phyloP scores from a whole-genome alignment of 2,329 filamentous ascomycete species.

The Alternaria gansuensis region DNA sequence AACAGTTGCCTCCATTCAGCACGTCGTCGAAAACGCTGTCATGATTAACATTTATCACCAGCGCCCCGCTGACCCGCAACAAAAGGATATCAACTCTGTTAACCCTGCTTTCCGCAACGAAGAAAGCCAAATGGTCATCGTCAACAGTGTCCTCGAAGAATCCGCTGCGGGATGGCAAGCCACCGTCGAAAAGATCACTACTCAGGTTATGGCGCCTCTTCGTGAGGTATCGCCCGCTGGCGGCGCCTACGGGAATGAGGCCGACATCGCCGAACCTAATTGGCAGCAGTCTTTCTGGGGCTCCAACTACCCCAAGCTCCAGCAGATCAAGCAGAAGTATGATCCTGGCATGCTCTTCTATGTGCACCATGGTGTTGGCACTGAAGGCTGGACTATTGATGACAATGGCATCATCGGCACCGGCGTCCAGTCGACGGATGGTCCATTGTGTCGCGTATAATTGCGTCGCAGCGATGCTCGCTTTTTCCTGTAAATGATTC shows the following conservation, averaged over 20 bases:
- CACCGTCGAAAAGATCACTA: slow-evolving; percentile 29
- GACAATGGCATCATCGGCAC: slow-evolving; percentile 43
- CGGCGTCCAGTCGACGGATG: slow-evolving; percentile 45
- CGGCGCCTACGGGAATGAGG: slow-evolving; percentile 53
- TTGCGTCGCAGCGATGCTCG: background rate
- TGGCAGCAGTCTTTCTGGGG: slow-evolving; percentile 56
- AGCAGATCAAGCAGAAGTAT: slow-evolving; percentile 42
- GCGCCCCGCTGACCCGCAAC: slow-evolving; percentile 30
- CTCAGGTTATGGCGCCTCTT: slow-evolving; percentile 37
- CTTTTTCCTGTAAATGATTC: slow-evolving; percentile 13
- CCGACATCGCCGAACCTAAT: slow-evolving; percentile 52
- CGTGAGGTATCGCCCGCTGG: slow-evolving; percentile 35
- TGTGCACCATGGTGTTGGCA: slow-evolving; percentile 44
- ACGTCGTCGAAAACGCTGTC: slow-evolving; percentile 36
- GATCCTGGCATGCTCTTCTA: slow-evolving; percentile 49
- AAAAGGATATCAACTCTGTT: slow-evolving; percentile 38
- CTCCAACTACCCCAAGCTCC: slow-evolving; percentile 39
- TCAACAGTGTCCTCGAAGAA: slow-evolving; percentile 31
- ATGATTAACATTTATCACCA: slow-evolving; percentile 41
- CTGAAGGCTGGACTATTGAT: slow-evolving; percentile 42
- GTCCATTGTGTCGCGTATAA: slow-evolving; percentile 39
- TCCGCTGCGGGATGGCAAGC: slow-evolving; percentile 38
- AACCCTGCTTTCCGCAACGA: slow-evolving; percentile 46
- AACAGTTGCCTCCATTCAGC: slow-evolving; percentile 37
- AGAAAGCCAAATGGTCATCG: slow-evolving; percentile 36